Evolutionary conservation across 495 filamentous ascomycete species (phyloP), one percentile per base, ranked within the genome.

Genomic region (Podospora sp.): DNA sequence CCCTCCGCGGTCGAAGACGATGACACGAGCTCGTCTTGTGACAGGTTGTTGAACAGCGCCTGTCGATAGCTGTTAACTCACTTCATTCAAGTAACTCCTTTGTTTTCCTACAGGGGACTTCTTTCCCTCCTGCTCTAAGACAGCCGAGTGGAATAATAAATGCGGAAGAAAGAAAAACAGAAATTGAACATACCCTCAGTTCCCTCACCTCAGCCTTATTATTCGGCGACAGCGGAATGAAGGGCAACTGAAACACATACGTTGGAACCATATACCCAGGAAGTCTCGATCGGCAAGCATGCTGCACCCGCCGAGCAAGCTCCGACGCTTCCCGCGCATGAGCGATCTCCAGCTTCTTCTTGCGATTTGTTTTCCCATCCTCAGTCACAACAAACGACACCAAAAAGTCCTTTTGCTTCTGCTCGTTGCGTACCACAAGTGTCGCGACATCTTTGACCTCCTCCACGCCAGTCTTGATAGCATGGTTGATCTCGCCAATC

Each of bases 241-340:
- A 78, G 0, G 84, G 81, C 9, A 93, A 71, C 12, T 85, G 85
- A 21, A 94, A 73, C 62, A 93, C 83, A 69, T 92, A 88, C 1
- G 90, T 90, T 18, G 91, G 91, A 26, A 93, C 84, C 90, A 93
- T 93, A 69, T 93, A 94, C 5, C 79, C 81, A 2, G 91, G 89
- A 6, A 94, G 83, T 27, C 78, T 84, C 7, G 79, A 69, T 57
- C 80, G 81, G 65, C 91, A 93, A 21, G 82, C 84, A 7, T 85
- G 76, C 53, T 76, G 79, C 18, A 86, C 76, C 12, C 58, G 55
- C 25, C 55, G 71, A 64, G 72, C 78, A 9, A 78, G 66, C 0
- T 67, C 33, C 0, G 71, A 59, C 8, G 73, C 73, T 2, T 66
- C 56, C 0, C 57, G 51, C 6, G 74, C 77, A 56, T 3, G 79